A percentile compares a stretch with the other conserved stretches of the same genome.
phyloP scores from a whole-genome alignment of 148 eudicot genomes.

The Persicaria tinctoria region DNA sequence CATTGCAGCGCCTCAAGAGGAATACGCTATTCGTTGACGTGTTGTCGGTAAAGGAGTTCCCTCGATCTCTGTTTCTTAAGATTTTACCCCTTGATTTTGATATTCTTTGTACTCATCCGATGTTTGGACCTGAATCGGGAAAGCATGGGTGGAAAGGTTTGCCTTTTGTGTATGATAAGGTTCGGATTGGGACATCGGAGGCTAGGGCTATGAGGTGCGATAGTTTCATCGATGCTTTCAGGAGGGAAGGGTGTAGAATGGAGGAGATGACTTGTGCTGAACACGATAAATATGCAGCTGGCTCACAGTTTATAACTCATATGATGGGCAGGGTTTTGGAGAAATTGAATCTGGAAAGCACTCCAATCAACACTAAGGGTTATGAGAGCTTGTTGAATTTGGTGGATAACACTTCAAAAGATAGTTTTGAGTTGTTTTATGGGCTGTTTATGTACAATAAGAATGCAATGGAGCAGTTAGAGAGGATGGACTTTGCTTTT shows the following conservation, averaged over 20 bases:
- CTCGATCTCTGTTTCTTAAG: conserved; percentile 27
- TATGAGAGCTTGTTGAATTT: conserved; percentile 70
- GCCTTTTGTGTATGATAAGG: conserved; percentile 70
- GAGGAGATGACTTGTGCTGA: conserved; percentile 70
- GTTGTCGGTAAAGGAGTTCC: conserved; percentile 50
- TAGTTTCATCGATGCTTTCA: conserved; percentile 40
- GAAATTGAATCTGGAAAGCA: conserved; percentile 43
- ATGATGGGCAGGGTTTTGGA: conserved; percentile 66
- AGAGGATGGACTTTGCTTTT: conserved; percentile 60
- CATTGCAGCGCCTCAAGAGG: conserved; percentile 38
- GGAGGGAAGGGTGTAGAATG: conserved; percentile 61
- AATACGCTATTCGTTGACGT: conserved; percentile 53
- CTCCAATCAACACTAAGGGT: conserved; percentile 77
- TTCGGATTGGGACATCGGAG: conserved; percentile 42
- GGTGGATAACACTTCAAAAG: conserved; percentile 72
- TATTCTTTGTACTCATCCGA: conserved; percentile 78
- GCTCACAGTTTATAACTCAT: conserved; percentile 74
- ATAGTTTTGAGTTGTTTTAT: conserved; percentile 76
- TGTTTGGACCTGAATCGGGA: conserved; percentile 85
- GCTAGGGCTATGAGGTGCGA: conserved; percentile 38
- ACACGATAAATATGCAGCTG: conserved; percentile 65
- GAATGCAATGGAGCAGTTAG: conserved; percentile 73
- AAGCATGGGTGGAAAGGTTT: conserved; percentile 50
- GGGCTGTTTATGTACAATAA: conserved; percentile 77
- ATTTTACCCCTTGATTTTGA: conserved; percentile 53